Evolutionary conservation across 805 yeast genomes (phyloP).

Genomic region (Ogataea haglerorum): DNA sequence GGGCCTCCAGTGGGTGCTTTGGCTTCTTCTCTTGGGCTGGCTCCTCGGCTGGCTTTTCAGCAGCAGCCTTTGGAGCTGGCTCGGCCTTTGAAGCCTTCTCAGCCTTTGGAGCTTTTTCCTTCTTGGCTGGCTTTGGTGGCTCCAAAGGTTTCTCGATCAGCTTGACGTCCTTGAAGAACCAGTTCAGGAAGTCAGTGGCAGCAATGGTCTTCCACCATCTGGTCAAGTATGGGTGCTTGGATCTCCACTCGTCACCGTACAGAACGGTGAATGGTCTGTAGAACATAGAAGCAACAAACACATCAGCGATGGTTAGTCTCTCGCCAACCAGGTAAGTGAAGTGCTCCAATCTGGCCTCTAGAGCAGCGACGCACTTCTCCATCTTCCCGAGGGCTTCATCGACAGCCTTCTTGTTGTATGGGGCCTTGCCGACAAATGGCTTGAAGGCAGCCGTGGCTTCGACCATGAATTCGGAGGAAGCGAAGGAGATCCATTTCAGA

Average conservation of each 20-base stretch:
- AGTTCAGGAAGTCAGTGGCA: conserved; percentile 46
- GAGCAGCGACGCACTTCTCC: conserved; percentile 38
- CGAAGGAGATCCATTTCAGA: conserved; percentile 74
- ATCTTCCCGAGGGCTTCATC: conserved; percentile 34
- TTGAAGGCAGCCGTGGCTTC: conserved; percentile 47
- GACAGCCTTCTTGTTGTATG: conserved; percentile 70
- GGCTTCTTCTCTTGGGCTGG: conserved; percentile 67
- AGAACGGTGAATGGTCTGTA: conserved; percentile 46
- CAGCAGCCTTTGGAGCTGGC: conserved; percentile 29
- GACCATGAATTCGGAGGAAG: conserved; percentile 63
- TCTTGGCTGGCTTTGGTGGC: conserved; percentile 62
- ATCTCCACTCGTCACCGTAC: conserved; percentile 51
- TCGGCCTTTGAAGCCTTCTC: conserved; percentile 33
- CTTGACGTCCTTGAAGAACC: conserved; percentile 48
- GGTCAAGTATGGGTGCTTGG: conserved; percentile 43
- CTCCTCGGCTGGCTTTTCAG: conserved; percentile 31
- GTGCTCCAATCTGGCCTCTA: conserved; percentile 53
- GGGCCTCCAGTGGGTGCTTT: conserved; percentile 85
- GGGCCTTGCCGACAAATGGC: conserved; percentile 60
- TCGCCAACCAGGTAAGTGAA: conserved; percentile 48
- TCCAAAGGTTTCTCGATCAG: conserved; percentile 66
- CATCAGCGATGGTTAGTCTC: conserved; percentile 44
- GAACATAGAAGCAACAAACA: conserved; percentile 40
- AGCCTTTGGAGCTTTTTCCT: conserved; percentile 57
- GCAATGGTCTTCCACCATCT: conserved; percentile 51